Evolutionary conservation across 78 protist species (phyloP).

Genomic region (Emiliania huxleyi): DNA sequence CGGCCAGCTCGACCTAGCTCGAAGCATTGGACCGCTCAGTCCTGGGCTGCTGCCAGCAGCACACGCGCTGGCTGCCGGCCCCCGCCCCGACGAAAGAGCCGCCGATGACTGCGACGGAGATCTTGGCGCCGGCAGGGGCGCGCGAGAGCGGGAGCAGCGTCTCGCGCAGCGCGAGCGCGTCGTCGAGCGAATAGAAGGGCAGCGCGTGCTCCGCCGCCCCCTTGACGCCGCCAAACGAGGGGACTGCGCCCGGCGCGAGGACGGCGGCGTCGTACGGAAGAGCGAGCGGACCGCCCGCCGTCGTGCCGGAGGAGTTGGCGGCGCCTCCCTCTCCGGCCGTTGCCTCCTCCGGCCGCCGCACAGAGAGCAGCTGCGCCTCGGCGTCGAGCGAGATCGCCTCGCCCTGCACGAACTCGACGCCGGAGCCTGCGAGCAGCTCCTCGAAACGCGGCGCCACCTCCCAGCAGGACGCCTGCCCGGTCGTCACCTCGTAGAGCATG

Average conservation of each 20-base stretch:
- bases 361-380: too few species aligned
- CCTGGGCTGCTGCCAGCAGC: too few species aligned
- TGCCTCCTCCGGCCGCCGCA: too few species aligned
- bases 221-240: background rate
- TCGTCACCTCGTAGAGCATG: background rate
- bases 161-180: conserved; percentile 6
- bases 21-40: too few species aligned
- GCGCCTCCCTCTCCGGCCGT: too few species aligned
- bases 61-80: too few species aligned
- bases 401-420: background rate
- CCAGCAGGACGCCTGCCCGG: background rate
- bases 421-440: background rate
- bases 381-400: background rate
- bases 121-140: background rate
- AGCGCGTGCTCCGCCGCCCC: background rate
- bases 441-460: background rate
- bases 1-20: conserved; percentile 13
- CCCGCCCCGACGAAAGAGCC: background rate
- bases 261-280: background rate
- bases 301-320: background rate
- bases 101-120: background rate
- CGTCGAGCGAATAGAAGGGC: background rate
- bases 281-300: background rate
- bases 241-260: background rate
- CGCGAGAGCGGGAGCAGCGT: background rate